Evolutionary conservation across 2,329 filamentous ascomycete genomes (phyloP).

Genomic region (Fusarium cyanostomum): DNA sequence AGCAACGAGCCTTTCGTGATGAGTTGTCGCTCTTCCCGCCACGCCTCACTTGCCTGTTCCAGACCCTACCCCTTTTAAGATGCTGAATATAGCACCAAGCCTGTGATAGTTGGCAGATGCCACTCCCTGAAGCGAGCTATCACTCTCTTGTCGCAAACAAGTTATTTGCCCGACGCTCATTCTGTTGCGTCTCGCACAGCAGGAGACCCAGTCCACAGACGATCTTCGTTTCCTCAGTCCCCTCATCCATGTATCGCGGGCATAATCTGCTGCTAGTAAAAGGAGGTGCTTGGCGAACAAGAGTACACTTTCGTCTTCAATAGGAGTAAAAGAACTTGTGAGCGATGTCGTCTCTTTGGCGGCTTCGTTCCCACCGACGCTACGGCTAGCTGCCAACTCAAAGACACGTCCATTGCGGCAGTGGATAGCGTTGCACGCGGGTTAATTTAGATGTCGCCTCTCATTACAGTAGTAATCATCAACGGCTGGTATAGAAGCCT

Average conservation of each 20-base stretch:
- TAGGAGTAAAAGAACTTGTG: slow-evolving; percentile 27
- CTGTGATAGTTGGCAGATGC: slow-evolving; percentile 15
- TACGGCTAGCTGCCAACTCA: slow-evolving; percentile 19
- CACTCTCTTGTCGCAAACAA: slow-evolving; percentile 12
- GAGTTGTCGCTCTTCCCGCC: slow-evolving; percentile 23
- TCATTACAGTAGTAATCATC: slow-evolving; percentile 33
- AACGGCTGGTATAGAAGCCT: slow-evolving; percentile 2
- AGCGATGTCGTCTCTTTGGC: slow-evolving; percentile 27
- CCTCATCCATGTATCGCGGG: slow-evolving; percentile 31
- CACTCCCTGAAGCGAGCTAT: slow-evolving; percentile 18
- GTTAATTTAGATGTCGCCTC: slow-evolving; percentile 23
- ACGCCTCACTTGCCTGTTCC: slow-evolving; percentile 31
- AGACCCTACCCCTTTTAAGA: slow-evolving; percentile 19
- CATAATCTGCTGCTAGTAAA: slow-evolving; percentile 39
- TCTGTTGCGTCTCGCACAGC: slow-evolving; percentile 17
- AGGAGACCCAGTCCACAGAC: slow-evolving; percentile 29
- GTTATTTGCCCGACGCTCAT: slow-evolving; percentile 18
- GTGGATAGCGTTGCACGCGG: slow-evolving; percentile 14
- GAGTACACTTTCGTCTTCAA: background rate
- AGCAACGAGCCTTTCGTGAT: slow-evolving; percentile 14
- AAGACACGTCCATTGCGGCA: slow-evolving; percentile 14
- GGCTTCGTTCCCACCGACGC: slow-evolving; percentile 26
- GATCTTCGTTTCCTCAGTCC: slow-evolving; percentile 36
- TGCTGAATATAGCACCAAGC: slow-evolving; percentile 16
- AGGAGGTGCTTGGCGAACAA: slow-evolving; percentile 39